A percentile compares a stretch with the other conserved stretches of the same genome.
Conservation (phyloP, 1,284 basidiomycete species). For the Moesziomyces parantarcticus region DNA sequence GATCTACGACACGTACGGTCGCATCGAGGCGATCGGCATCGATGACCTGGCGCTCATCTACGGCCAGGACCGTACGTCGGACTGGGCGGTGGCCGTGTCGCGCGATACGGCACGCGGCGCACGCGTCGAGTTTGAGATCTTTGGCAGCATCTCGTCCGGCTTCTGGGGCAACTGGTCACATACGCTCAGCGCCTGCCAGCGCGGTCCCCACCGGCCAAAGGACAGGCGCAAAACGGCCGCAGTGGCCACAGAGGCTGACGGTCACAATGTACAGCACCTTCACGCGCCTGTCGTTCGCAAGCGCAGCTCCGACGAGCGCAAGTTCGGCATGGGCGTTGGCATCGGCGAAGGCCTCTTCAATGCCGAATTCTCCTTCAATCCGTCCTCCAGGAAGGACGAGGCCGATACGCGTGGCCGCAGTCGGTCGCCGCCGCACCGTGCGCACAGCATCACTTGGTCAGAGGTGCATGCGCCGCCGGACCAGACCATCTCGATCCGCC, state of each 20-base stretch:
- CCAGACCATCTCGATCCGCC: slow-evolving; percentile 48
- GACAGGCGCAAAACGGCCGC: background rate
- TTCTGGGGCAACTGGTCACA: slow-evolving; percentile 57
- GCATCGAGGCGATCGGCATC: slow-evolving; percentile 49
- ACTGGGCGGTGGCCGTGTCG: slow-evolving; percentile 58
- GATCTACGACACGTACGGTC: slow-evolving; percentile 52
- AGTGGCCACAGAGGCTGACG: no score
- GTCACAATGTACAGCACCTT: slow-evolving; percentile 10
- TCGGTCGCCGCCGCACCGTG: slow-evolving; percentile 5
- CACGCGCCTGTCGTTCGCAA: slow-evolving; percentile 4
- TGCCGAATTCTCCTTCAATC: slow-evolving; percentile 15
- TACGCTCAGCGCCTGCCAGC: slow-evolving; percentile 46
- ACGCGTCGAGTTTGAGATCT: slow-evolving; percentile 56
- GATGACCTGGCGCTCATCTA: slow-evolving; percentile 54
- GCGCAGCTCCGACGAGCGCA: slow-evolving; percentile 1
- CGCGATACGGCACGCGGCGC: slow-evolving; percentile 44
- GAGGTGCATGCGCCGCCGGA: slow-evolving; percentile 28
- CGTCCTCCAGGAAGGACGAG: background rate
- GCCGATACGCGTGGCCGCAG: slow-evolving; percentile 16
- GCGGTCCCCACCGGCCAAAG: slow-evolving; percentile 46
- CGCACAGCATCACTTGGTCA: slow-evolving; percentile 34
- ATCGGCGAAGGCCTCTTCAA: slow-evolving; percentile 25
- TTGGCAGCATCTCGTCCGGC: slow-evolving; percentile 28
- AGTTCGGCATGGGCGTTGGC: slow-evolving; percentile 16
- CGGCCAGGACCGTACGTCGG: slow-evolving; percentile 53